Conservation (phyloP, 129 eudicot genomes). For the Centrapalus pauciflorus region DNA sequence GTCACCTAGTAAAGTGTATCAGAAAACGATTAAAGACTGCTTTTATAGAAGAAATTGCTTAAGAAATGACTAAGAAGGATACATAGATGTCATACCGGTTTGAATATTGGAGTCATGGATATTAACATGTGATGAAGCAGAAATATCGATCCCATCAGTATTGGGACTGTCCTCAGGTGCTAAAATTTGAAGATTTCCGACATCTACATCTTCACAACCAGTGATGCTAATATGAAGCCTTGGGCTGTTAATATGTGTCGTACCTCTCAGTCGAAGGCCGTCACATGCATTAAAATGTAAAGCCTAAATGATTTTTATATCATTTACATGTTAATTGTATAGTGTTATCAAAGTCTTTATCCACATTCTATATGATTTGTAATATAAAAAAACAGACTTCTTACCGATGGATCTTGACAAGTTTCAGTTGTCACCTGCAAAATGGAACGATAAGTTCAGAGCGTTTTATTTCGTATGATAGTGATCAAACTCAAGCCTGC, state of each 20-base stretch:
- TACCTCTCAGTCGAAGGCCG: conserved; percentile 40
- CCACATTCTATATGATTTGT: neutral
- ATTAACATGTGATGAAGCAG: conserved; percentile 24
- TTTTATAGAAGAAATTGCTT: neutral
- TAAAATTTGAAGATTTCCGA: conserved; percentile 16
- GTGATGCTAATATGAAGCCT: conserved; percentile 27
- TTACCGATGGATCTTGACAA: conserved; percentile 30
- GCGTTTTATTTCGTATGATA: neutral
- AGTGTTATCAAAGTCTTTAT: neutral
- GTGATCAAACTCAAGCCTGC: neutral
- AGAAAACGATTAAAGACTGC: neutral
- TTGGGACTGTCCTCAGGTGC: conserved; percentile 49
- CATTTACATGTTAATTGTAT: neutral
- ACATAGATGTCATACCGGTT: conserved; percentile 26
- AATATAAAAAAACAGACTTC: conserved; percentile 1
- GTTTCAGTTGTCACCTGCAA: conserved; percentile 12
- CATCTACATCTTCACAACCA: conserved; percentile 16
- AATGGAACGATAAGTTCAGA: neutral
- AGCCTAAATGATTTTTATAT: conserved; percentile 29
- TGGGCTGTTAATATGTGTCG: conserved; percentile 33
- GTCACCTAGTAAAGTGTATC: conserved; percentile 29
- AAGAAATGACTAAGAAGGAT: too few relatives aligned
- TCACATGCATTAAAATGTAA: conserved; percentile 40
- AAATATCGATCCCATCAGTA: conserved; percentile 52
- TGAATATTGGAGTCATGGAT: conserved; percentile 26